Percentiles rank a stretch among this genome's conserved stretches.
These are phyloP conservation scores for Xanthoconium purpureum DNA, from an alignment of 768 basidiomycete species.

Conservation along the genomic window DNA sequence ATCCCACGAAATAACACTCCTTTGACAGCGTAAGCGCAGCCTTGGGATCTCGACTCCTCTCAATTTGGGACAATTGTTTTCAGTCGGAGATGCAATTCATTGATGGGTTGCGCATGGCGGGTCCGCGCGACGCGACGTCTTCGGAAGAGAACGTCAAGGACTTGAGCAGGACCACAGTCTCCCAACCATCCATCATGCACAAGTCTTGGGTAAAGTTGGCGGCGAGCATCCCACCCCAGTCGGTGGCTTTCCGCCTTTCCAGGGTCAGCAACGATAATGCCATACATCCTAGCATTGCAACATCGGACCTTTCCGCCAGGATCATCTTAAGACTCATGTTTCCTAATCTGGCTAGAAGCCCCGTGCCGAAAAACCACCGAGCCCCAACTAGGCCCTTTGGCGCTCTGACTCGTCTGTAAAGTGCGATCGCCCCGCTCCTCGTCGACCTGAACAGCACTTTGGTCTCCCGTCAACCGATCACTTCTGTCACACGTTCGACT, in stretches of 20 bases:
- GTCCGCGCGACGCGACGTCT: not conserved
- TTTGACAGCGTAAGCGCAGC: not conserved
- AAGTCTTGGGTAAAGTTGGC: not conserved
- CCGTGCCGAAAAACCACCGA: not conserved
- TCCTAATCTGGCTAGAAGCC: not conserved
- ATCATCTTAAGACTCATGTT: not conserved
- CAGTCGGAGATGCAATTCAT: not conserved
- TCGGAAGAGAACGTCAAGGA: not conserved
- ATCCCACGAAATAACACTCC: not conserved
- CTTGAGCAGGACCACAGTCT: not conserved
- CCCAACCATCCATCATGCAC: not conserved
- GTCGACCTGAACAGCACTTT: too few species aligned
- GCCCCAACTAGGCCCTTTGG: not conserved
- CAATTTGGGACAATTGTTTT: not conserved
- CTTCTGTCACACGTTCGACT: too few species aligned
- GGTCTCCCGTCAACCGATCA: too few species aligned
- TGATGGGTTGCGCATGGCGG: not conserved
- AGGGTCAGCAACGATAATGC: not conserved
- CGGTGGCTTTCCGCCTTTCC: not conserved
- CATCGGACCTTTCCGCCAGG: not conserved
- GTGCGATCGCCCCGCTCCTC: not conserved
- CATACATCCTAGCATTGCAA: not conserved
- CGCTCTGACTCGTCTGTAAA: not conserved
- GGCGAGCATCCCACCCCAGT: not conserved
- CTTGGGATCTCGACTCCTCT: not conserved